A percentile compares a stretch with the other conserved stretches of the same genome.
These are phyloP conservation scores for Rosellinia necatrix DNA, from an alignment of 2,329 filamentous ascomycete genomes.

Conservation along the genomic window DNA sequence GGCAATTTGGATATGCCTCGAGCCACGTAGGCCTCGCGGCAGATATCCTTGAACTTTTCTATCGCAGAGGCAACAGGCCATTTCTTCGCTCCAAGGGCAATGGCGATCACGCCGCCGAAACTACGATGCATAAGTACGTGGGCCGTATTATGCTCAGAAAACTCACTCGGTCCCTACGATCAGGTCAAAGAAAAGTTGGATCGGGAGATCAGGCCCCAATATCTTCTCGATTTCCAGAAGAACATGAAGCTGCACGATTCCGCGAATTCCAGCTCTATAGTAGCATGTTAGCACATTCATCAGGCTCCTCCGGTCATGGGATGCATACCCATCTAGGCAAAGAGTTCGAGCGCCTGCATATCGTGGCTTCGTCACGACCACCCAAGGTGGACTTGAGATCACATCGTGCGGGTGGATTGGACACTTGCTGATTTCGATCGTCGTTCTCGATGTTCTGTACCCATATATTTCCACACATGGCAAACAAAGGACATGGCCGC, in stretches of 20 bases:
- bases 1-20: slow-evolving; percentile 39
- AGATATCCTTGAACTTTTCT: slow-evolving; percentile 41
- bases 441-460: slow-evolving; percentile 38
- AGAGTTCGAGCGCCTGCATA: slow-evolving; percentile 38
- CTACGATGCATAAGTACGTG: slow-evolving; percentile 1
- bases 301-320: not conserved
- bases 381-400: slow-evolving; percentile 39
- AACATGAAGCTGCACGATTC: slow-evolving; percentile 39
- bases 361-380: slow-evolving; percentile 38
- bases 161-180: slow-evolving; percentile 41
- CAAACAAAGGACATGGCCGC: slow-evolving; percentile 40
- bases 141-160: no score
- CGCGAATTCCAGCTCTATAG: slow-evolving; percentile 37
- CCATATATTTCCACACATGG: slow-evolving; percentile 41
- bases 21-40: slow-evolving; percentile 36
- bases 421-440: slow-evolving; percentile 40
- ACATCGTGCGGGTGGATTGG: slow-evolving; percentile 40
- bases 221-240: slow-evolving; percentile 39
- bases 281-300: slow-evolving; percentile 3
- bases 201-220: slow-evolving; percentile 38
- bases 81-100: slow-evolving; percentile 41
- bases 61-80: slow-evolving; percentile 39
- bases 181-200: slow-evolving; percentile 42
- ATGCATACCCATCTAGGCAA: slow-evolving; percentile 39
- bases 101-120: slow-evolving; percentile 39